These are phyloP conservation scores for Dillenia suffruticosa DNA, from an alignment of 164 flowering plant species.

Conservation along the genomic window DNA sequence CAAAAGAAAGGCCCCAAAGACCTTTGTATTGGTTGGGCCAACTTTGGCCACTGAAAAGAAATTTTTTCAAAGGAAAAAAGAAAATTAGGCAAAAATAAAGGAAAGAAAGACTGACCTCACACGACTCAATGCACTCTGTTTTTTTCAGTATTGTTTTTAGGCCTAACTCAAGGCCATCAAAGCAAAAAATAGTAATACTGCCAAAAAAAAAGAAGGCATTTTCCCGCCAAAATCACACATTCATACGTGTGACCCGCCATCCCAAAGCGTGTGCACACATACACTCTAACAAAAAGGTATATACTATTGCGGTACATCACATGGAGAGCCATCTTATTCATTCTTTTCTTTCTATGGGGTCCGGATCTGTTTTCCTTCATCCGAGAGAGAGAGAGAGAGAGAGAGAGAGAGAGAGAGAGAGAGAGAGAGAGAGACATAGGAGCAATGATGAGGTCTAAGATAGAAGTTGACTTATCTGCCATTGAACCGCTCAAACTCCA, in stretches of 20 bases:
- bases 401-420: too few species aligned
- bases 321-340: slow-evolving; percentile 8
- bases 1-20: slow-evolving; percentile 41
- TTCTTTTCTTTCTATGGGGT: not conserved
- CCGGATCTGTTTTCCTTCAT: not conserved
- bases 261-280: slow-evolving; percentile 15
- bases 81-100: slow-evolving; percentile 5
- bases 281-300: not conserved
- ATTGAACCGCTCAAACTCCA: slow-evolving; percentile 23
- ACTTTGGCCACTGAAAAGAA: slow-evolving; percentile 13
- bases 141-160: not conserved
- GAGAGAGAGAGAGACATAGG: not conserved
- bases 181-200: not conserved
- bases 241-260: slow-evolving; percentile 23
- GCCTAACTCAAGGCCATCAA: not conserved
- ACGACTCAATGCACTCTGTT: slow-evolving; percentile 11
- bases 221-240: slow-evolving; percentile 39
- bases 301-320: not conserved
- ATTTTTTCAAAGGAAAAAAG: slow-evolving; percentile 4
- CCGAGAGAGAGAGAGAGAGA: not conserved
- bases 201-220: slow-evolving; percentile 14
- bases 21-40: slow-evolving; percentile 25
- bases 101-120: slow-evolving; percentile 26
- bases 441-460: slow-evolving; percentile 22
- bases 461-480: slow-evolving; percentile 28